Percentiles rank a stretch among this genome's conserved stretches.
phyloP scores from a whole-genome alignment of 345 rosid genomes.

The Citrus sp. region DNA sequence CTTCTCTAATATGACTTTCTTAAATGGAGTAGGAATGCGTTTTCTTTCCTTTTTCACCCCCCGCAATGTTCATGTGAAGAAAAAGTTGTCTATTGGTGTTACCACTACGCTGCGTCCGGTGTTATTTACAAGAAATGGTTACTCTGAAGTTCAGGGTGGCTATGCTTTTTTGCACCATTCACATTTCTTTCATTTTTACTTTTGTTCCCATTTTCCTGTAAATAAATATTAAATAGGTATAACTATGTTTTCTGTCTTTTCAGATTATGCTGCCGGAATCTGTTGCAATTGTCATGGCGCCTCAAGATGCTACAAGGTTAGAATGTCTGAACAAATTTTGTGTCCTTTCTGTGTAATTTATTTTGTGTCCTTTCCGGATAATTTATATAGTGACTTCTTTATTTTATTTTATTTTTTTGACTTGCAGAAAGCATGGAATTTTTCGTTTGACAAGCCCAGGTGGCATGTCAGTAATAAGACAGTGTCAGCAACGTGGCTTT shows the following conservation, averaged over 20 bases:
- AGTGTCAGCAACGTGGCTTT: slow-evolving; percentile 87
- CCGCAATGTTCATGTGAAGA: not conserved
- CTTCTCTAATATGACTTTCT: not conserved
- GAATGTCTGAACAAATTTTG: not conserved
- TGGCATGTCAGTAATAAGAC: slow-evolving; percentile 88
- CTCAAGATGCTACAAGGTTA: slow-evolving; percentile 72
- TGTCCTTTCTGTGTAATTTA: not conserved
- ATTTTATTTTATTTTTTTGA: not conserved
- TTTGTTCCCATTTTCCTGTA: not conserved
- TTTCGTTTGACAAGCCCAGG: slow-evolving; percentile 90
- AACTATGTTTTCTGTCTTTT: slow-evolving; percentile 8
- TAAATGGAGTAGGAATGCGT: not conserved
- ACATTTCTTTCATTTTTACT: not conserved
- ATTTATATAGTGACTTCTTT: not conserved
- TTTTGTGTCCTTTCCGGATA: not conserved
- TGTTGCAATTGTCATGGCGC: slow-evolving; percentile 99
- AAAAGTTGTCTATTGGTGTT: not conserved
- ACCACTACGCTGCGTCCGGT: not conserved
- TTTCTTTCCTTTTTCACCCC: not conserved
- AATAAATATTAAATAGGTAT: not conserved
- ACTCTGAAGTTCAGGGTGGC: not conserved
- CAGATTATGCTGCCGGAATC: slow-evolving; percentile 97
- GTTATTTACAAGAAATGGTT: not conserved
- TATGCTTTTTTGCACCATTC: not conserved
- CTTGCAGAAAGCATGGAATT: slow-evolving; percentile 73